phyloP scores from a whole-genome alignment of 306 rosid genomes.

The Alnus rubra region DNA sequence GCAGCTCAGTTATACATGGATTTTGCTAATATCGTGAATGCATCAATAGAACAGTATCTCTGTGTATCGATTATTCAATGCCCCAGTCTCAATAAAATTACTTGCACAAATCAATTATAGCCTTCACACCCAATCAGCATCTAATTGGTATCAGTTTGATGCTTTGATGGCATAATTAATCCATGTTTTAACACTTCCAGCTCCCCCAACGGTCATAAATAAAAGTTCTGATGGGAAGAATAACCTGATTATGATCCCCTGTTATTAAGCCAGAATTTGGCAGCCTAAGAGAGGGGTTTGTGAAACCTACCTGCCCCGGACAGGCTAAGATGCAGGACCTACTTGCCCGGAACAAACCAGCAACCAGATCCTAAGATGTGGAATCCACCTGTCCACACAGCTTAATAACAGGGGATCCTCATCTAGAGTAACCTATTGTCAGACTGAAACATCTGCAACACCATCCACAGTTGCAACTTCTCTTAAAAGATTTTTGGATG shows the following conservation, averaged over 20 bases:
- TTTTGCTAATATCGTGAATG: neutral
- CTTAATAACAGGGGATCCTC: too few relatives aligned
- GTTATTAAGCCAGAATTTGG: too few relatives aligned
- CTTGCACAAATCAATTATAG: constrained; percentile 10
- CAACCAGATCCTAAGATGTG: too few relatives aligned
- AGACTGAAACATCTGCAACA: constrained; percentile 45
- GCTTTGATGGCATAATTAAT: neutral
- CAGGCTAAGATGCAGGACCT: too few relatives aligned
- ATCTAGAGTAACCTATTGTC: constrained; percentile 7
- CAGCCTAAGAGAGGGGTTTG: too few relatives aligned
- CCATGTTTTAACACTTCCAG: neutral
- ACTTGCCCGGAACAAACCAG: too few relatives aligned
- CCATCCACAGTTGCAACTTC: constrained; percentile 45
- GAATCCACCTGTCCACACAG: too few relatives aligned
- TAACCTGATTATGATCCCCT: neutral
- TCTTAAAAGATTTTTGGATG: constrained; percentile 51
- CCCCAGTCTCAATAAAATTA: neutral
- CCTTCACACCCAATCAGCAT: constrained; percentile 15
- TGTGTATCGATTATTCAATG: neutral
- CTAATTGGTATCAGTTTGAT: constrained; percentile 11
- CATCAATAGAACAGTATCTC: neutral
- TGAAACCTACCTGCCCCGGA: too few relatives aligned
- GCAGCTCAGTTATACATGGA: neutral
- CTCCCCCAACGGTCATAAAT: neutral
- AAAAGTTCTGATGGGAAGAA: neutral